These are phyloP conservation scores for Fusarium metavorans DNA, from an alignment of 2,329 filamentous ascomycete species.

Conservation along the genomic window DNA sequence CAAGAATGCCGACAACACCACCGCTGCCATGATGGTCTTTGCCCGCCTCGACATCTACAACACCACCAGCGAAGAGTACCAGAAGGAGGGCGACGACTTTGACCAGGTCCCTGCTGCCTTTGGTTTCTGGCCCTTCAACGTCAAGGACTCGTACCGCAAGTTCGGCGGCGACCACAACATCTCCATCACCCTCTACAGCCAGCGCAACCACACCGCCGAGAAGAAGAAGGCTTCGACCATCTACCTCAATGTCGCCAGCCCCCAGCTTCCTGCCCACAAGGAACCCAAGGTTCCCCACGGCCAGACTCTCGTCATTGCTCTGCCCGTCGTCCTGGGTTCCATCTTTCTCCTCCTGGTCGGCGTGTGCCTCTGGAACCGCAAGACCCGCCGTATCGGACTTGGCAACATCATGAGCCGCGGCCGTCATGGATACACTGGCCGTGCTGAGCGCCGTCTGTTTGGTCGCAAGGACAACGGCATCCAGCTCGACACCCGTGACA, in stretches of 20 bases:
- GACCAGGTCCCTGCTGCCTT: constrained; percentile 53
- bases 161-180: constrained; percentile 57
- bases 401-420: constrained; percentile 64
- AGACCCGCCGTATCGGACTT: constrained; percentile 62
- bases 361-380: constrained; percentile 67
- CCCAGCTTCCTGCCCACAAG: constrained; percentile 53
- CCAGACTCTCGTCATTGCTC: constrained; percentile 63
- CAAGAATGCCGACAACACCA: constrained; percentile 51
- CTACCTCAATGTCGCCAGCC: constrained; percentile 51
- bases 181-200: constrained; percentile 59
- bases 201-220: constrained; percentile 49
- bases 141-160: constrained; percentile 53
- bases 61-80: constrained; percentile 51
- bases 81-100: constrained; percentile 52
- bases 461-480: constrained; percentile 55
- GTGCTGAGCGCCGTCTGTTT: constrained; percentile 53
- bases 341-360: constrained; percentile 63
- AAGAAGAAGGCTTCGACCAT: constrained; percentile 57
- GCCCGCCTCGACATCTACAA: constrained; percentile 58
- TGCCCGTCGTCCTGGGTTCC: constrained; percentile 63
- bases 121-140: constrained; percentile 63
- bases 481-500: constrained; percentile 55
- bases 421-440: constrained; percentile 58
- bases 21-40: constrained; percentile 47
- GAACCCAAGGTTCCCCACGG: constrained; percentile 50